These are phyloP conservation scores for Magnusiomyces magnusii DNA, from an alignment of 1,139 yeast genomes.

Conservation along the genomic window DNA sequence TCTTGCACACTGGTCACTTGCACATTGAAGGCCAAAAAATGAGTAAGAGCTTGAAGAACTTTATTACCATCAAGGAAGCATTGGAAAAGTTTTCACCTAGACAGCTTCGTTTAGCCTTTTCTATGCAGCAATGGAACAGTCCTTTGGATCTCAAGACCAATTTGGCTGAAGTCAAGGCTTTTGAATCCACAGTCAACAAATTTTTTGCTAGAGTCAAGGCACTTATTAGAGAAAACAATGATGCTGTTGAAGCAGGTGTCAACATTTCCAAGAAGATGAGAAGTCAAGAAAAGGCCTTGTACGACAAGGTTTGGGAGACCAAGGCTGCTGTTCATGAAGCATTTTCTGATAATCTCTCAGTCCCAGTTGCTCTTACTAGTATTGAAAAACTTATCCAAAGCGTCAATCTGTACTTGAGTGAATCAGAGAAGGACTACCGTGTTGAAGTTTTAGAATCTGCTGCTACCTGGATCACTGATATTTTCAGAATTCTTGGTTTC, in stretches of 20 bases:
- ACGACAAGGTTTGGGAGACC: constrained; percentile 44
- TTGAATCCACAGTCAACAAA: constrained; percentile 67
- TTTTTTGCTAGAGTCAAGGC: constrained; percentile 84
- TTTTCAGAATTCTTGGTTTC: constrained; percentile 68
- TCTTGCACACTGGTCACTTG: constrained; percentile 92
- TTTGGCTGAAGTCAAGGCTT: constrained; percentile 64
- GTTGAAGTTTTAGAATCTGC: constrained; percentile 60
- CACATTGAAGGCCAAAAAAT: constrained; percentile 98
- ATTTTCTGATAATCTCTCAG: constrained; percentile 80
- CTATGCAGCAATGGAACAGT: too few relatives aligned
- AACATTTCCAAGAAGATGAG: constrained; percentile 58
- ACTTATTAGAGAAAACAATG: constrained; percentile 48
- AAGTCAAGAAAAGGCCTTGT: constrained; percentile 47
- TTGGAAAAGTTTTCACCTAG: too few relatives aligned
- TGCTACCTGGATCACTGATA: constrained; percentile 63
- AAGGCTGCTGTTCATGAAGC: constrained; percentile 65
- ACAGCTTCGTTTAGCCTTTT: too few relatives aligned
- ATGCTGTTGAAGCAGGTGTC: constrained; percentile 43
- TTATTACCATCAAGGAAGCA: constrained; percentile 91
- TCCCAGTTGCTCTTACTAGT: constrained; percentile 63
- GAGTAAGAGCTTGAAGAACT: constrained; percentile 92
- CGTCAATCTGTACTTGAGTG: constrained; percentile 60
- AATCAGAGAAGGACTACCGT: constrained; percentile 44
- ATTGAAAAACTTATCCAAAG: constrained; percentile 59
- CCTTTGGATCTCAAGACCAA: too few relatives aligned